These are phyloP conservation scores for Ceratocystis lukuohia DNA, from an alignment of 2,329 filamentous ascomycete species.

Conservation along the genomic window DNA sequence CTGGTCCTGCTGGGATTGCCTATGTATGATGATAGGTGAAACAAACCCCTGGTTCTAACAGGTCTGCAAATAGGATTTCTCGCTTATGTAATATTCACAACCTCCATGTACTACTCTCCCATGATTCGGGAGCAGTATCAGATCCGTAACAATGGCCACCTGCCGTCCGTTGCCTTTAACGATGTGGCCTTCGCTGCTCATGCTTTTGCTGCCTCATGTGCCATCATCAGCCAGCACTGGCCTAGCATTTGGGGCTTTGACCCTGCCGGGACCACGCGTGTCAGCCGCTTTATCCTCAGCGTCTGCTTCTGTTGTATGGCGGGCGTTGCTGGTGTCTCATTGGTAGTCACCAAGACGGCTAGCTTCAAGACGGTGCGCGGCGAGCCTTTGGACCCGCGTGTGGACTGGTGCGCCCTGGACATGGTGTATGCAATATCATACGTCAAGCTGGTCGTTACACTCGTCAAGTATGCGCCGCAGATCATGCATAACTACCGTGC, in stretches of 20 bases:
- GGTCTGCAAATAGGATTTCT: constrained; percentile 43
- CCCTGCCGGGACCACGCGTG: constrained; percentile 41
- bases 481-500: constrained; percentile 71
- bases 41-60: neutral
- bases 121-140: constrained; percentile 73
- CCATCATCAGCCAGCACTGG: constrained; percentile 70
- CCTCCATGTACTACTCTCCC: constrained; percentile 64
- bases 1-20: neutral
- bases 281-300: constrained; percentile 49
- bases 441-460: constrained; percentile 75
- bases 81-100: constrained; percentile 63
- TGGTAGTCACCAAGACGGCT: constrained; percentile 32
- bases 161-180: constrained; percentile 77
- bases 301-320: constrained; percentile 56
- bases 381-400: constrained; percentile 26
- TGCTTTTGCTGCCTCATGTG: constrained; percentile 55
- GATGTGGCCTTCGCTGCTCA: constrained; percentile 81
- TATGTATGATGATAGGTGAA: neutral
- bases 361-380: constrained; percentile 21
- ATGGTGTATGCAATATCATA: constrained; percentile 61
- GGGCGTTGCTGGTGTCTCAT: constrained; percentile 40
- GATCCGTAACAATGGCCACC: constrained; percentile 56
- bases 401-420: constrained; percentile 49
- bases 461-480: constrained; percentile 90
- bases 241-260: constrained; percentile 66